Conservation (phyloP, 73 alveolate species). For the Uronychia setigera region DNA sequence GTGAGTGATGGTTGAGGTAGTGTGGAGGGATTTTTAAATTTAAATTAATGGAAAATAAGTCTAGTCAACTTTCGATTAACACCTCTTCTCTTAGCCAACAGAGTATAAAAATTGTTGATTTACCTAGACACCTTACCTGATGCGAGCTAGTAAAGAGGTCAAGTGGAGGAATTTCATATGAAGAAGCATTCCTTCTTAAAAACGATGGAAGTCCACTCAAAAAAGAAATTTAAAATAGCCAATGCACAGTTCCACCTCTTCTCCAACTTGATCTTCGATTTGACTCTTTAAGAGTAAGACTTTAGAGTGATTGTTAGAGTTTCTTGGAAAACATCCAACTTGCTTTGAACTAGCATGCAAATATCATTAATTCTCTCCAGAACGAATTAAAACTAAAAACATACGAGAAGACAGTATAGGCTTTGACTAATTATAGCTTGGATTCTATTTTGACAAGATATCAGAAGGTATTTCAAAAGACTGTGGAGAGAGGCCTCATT, state of each 20-base stretch:
- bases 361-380: background rate
- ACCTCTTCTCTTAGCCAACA: too few relatives aligned
- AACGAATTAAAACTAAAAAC: background rate
- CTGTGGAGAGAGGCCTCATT: constrained; percentile 57
- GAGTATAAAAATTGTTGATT: too few relatives aligned
- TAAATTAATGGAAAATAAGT: too few relatives aligned
- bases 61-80: too few relatives aligned
- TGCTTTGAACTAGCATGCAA: constrained; percentile 15
- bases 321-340: background rate
- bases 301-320: background rate
- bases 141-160: too few relatives aligned
- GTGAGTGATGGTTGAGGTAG: too few relatives aligned
- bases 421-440: background rate
- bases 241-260: background rate
- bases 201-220: constrained; percentile 5
- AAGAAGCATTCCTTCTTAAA: constrained; percentile 8
- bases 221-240: too few relatives aligned
- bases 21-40: too few relatives aligned
- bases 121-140: too few relatives aligned
- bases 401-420: constrained; percentile 3
- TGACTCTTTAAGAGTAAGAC: constrained; percentile 1
- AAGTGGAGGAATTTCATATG: background rate
- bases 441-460: constrained; percentile 24
- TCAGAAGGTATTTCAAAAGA: constrained; percentile 41
- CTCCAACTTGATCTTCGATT: background rate